Conservation (phyloP, 257 asterid species). For the Haberlea rhodopensis region DNA sequence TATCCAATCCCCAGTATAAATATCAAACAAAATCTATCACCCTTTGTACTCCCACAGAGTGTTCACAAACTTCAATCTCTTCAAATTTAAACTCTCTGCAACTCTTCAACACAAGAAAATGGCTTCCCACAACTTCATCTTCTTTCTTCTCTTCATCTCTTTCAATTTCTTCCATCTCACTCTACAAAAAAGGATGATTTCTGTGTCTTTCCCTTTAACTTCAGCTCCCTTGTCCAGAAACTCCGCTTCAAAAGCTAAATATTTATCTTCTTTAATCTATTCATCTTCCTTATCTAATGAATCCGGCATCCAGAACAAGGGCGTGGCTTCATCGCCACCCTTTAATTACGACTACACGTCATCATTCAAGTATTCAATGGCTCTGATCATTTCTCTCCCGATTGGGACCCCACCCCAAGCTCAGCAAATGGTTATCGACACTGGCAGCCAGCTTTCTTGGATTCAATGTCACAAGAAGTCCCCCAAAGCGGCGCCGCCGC, state of each 20-base stretch:
- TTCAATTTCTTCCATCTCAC: slow-evolving; percentile 25
- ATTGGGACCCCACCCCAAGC: slow-evolving; percentile 91
- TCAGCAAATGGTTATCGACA: slow-evolving; percentile 80
- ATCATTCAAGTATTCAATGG: slow-evolving; percentile 69
- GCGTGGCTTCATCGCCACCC: slow-evolving; percentile 25
- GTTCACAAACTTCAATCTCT: neutral
- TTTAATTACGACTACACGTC: slow-evolving; percentile 42
- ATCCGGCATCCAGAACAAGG: neutral
- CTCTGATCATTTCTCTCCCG: slow-evolving; percentile 69
- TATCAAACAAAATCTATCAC: neutral
- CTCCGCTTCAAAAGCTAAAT: slow-evolving; percentile 31
- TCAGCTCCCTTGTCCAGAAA: slow-evolving; percentile 38
- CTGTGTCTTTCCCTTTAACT: slow-evolving; percentile 53
- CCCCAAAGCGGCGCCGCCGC: slow-evolving; percentile 23
- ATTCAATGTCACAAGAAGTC: slow-evolving; percentile 62
- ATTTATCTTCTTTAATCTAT: slow-evolving; percentile 32
- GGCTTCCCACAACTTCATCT: slow-evolving; percentile 30
- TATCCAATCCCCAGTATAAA: neutral
- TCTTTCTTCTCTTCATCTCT: slow-evolving; percentile 27
- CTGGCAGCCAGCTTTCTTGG: slow-evolving; percentile 96
- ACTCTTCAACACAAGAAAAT: slow-evolving; percentile 21
- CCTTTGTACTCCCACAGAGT: slow-evolving; percentile 4
- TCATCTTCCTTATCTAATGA: neutral
- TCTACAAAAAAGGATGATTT: slow-evolving; percentile 28
- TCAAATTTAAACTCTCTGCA: neutral